Conservation (phyloP, 2,329 filamentous ascomycete genomes). For the Xylaria sp. region DNA sequence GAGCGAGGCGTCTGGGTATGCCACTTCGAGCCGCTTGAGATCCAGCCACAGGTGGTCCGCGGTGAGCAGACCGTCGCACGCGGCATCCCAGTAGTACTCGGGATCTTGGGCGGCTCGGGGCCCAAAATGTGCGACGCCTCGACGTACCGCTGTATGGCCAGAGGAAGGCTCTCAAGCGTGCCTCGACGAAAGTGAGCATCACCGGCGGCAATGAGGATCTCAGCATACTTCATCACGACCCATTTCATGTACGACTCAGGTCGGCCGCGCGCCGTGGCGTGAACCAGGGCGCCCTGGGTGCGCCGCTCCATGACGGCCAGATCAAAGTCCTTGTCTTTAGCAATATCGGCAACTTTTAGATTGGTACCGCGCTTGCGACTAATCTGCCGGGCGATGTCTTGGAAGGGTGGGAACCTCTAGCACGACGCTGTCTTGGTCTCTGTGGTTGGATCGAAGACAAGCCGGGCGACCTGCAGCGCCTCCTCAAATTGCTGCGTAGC, state of each 20-base stretch:
- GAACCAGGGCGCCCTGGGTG: neutral
- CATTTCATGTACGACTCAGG: slow-evolving; percentile 3
- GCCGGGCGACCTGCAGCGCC: neutral
- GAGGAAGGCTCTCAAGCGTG: neutral
- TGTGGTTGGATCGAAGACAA: neutral
- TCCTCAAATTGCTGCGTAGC: neutral
- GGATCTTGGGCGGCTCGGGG: neutral
- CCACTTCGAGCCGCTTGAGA: slow-evolving; percentile 8
- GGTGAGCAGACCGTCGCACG: neutral
- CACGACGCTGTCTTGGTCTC: neutral
- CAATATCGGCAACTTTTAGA: too few relatives aligned
- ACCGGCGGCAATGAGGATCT: neutral
- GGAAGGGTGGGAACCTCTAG: neutral
- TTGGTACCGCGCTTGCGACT: too few relatives aligned
- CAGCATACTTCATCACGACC: neutral
- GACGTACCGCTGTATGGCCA: neutral
- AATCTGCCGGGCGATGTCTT: too few relatives aligned
- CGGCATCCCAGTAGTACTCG: slow-evolving; percentile 2
- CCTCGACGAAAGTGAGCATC: neutral
- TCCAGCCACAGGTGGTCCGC: neutral
- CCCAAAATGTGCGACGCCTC: slow-evolving; percentile 2
- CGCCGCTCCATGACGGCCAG: neutral
- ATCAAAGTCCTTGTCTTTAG: too few relatives aligned
- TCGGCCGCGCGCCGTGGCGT: neutral
- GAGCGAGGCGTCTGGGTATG: neutral